phyloP scores from a whole-genome alignment of 1,139 yeast species.

The Taphrina confusa region DNA sequence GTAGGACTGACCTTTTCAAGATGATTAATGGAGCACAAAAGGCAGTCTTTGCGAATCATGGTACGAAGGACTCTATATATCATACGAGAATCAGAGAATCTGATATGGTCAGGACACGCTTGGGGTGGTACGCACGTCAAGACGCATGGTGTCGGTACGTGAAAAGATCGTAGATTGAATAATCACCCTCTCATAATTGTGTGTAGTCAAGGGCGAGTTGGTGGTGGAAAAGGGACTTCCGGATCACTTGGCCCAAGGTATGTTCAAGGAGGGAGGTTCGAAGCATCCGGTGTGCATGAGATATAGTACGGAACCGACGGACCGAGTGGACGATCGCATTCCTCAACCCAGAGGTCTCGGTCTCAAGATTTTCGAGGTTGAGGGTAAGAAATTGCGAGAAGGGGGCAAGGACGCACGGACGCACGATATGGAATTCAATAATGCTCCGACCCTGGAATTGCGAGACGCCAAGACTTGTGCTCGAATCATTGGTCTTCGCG shows the following conservation, averaged over 20 bases:
- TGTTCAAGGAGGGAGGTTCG: constrained; percentile 1
- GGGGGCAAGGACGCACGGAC: constrained; percentile 1
- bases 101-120: background rate
- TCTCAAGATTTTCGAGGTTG: constrained; percentile 1
- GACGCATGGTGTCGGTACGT: constrained; percentile 11
- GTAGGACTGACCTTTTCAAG: background rate
- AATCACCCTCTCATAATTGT: too few species aligned
- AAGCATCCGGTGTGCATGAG: constrained; percentile 2
- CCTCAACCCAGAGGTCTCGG: constrained; percentile 9
- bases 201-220: constrained; percentile 14
- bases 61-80: background rate
- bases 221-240: background rate
- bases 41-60: constrained; percentile 9
- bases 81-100: too few species aligned
- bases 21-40: constrained; percentile 14
- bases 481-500: background rate
- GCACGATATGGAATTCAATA: constrained; percentile 9
- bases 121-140: constrained; percentile 14
- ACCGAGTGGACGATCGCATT: background rate
- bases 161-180: too few species aligned
- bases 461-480: constrained; percentile 11
- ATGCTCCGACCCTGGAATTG: constrained; percentile 14
- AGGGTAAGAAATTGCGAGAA: constrained; percentile 5
- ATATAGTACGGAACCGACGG: constrained; percentile 1
- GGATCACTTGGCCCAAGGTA: constrained; percentile 13